Conservation (phyloP, 768 basidiomycete genomes). For the Hebeloma cylindrosporum region DNA sequence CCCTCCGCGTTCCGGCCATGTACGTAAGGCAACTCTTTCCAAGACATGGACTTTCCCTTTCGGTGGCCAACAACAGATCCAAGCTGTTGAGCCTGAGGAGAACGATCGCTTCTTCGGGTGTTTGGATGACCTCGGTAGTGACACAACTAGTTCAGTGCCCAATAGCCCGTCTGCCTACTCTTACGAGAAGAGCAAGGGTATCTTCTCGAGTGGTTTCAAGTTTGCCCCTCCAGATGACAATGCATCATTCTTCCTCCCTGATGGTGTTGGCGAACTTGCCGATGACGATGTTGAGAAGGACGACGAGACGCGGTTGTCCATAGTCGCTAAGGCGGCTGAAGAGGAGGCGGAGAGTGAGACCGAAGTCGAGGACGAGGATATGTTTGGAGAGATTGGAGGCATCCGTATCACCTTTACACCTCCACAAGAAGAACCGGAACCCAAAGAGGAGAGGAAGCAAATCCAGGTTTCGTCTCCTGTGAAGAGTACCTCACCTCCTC, state of each 20-base stretch:
- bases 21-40: conserved; percentile 49
- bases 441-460: conserved; percentile 27
- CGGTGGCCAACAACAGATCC: conserved; percentile 16
- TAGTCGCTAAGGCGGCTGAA: conserved; percentile 32
- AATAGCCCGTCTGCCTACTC: conserved; percentile 41
- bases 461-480: conserved; percentile 27
- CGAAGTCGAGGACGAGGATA: conserved; percentile 45
- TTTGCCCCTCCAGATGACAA: conserved; percentile 51
- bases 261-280: conserved; percentile 39
- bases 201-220: conserved; percentile 57
- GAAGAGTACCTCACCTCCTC: conserved; percentile 30
- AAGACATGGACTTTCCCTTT: conserved; percentile 70
- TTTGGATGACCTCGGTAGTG: conserved; percentile 51
- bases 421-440: conserved; percentile 44
- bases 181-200: conserved; percentile 57
- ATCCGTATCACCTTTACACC: conserved; percentile 75
- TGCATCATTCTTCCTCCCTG: conserved; percentile 46
- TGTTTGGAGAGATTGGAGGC: conserved; percentile 65
- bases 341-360: conserved; percentile 36
- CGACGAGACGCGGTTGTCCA: conserved; percentile 27
- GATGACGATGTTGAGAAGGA: conserved; percentile 52
- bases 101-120: conserved; percentile 80
- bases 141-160: conserved; percentile 39
- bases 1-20: conserved; percentile 30
- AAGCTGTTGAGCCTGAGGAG: conserved; percentile 25